Conservation (phyloP, 495 filamentous ascomycete species). For the Penicillium canescens region DNA sequence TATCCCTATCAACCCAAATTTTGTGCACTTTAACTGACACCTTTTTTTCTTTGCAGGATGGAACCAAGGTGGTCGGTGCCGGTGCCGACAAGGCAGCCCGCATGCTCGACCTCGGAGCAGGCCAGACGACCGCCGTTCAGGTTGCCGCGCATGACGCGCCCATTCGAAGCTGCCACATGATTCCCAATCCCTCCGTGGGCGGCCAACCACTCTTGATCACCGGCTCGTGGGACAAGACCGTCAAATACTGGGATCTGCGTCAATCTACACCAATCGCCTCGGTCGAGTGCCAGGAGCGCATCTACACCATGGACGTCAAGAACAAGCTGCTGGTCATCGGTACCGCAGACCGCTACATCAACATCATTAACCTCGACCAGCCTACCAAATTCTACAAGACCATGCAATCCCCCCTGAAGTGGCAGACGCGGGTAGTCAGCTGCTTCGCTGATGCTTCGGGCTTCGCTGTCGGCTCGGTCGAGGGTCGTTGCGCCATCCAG, state of each 20-base stretch:
- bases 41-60: constrained; percentile 48
- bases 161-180: constrained; percentile 76
- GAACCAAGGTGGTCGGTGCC: constrained; percentile 74
- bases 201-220: constrained; percentile 71
- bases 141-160: constrained; percentile 80
- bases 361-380: constrained; percentile 79
- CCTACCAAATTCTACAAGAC: constrained; percentile 80
- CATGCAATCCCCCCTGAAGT: constrained; percentile 79
- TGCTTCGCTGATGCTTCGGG: constrained; percentile 82
- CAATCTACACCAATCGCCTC: constrained; percentile 60
- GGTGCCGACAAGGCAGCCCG: constrained; percentile 84
- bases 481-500: constrained; percentile 86
- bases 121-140: constrained; percentile 54
- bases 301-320: constrained; percentile 85
- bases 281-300: constrained; percentile 71
- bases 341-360: constrained; percentile 85
- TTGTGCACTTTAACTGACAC: constrained; percentile 8
- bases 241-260: constrained; percentile 95
- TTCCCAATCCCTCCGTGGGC: constrained; percentile 52
- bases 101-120: constrained; percentile 68
- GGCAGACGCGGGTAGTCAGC: constrained; percentile 83
- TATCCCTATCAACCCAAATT: background rate
- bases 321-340: constrained; percentile 77
- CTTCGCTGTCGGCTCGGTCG: constrained; percentile 85
- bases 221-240: constrained; percentile 92